Evolutionary conservation across 129 eudicot species (phyloP), one percentile per base, ranked within the genome.

Genomic region (Pseudognaphalium luteoalbum): DNA sequence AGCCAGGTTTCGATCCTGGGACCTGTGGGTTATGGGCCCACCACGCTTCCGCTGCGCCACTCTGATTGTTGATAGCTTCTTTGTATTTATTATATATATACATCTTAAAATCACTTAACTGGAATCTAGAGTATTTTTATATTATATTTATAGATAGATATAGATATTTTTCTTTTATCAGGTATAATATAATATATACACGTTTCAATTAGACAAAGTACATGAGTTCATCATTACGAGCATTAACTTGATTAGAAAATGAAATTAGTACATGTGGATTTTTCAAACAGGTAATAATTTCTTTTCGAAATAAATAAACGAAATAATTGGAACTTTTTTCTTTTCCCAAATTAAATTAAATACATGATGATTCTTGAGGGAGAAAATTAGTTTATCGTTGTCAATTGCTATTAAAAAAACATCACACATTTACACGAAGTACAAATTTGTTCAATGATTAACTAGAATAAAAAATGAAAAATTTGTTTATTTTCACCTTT

Each of bases 21-120:
- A 78, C 82, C 82, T 70, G 82, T 78, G 82, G 77, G 82, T 78
- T 78, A 78, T 78, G 82, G 76, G 81, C 76, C 81, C 76, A 78
- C 76, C 76, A 78, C 82, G 82, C 82, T 78, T 71, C 82, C 82
- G 82, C 82, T 78, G 82, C 82, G 82, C 97, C 98, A 93, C 97
- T 93, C 97, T 93, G 98, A 93, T 93, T 77, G 21, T 11, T 76
- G 47, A n/a, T 33, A 0, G 0, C 6, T 2, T 3, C 1, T 7
- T 19, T 1, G 1, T 67, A 3, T 0, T 16, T 2, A 19, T 9
- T 67, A 37, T 10, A 67, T 20, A 17, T 21, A 20, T 41, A 9
- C 0, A n/a, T n/a, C 0, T 41, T 41, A 41, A 10, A 2, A 39
- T 39, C 44, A 39, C 9, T 39, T 2, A 39, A 39, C 2, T 7